Conservation (phyloP, 768 basidiomycete genomes). For the Psilocybe subaeruginosa region DNA sequence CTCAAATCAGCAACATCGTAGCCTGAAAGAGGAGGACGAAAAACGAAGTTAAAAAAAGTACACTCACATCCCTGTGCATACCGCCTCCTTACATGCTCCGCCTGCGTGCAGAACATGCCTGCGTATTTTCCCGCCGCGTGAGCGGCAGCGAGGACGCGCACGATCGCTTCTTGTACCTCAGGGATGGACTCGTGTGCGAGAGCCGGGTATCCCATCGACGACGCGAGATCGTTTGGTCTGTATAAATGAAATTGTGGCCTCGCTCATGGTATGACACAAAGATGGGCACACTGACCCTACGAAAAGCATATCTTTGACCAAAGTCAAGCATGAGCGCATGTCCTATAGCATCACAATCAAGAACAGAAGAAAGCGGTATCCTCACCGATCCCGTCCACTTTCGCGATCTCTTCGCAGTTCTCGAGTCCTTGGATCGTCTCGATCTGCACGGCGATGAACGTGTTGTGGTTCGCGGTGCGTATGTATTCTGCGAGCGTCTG, state of each 20-base stretch:
- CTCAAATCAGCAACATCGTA: neutral
- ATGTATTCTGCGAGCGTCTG: constrained; percentile 22
- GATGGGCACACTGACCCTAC: constrained; percentile 12
- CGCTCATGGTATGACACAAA: neutral
- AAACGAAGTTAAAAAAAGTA: neutral
- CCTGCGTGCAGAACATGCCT: constrained; percentile 24
- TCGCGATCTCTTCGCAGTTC: constrained; percentile 25
- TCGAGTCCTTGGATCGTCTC: constrained; percentile 21
- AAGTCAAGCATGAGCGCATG: neutral
- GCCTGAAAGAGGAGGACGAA: neutral
- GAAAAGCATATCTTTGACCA: constrained; percentile 18
- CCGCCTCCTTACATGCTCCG: constrained; percentile 19
- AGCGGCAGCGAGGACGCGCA: constrained; percentile 18
- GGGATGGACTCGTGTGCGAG: constrained; percentile 21
- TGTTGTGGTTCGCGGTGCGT: constrained; percentile 24
- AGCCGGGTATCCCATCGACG: constrained; percentile 21
- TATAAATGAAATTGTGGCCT: neutral
- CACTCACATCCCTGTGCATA: constrained; percentile 23
- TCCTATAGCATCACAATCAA: neutral
- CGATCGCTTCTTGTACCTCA: constrained; percentile 22
- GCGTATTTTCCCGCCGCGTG: constrained; percentile 23
- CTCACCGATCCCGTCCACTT: constrained; percentile 22
- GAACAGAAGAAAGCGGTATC: neutral
- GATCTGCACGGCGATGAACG: constrained; percentile 22
- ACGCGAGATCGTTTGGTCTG: constrained; percentile 24